A percentile compares a stretch with the other conserved stretches of the same genome.
These are phyloP conservation scores for Eremothecium coryli DNA, from an alignment of 1,139 yeast species.

Conservation along the genomic window DNA sequence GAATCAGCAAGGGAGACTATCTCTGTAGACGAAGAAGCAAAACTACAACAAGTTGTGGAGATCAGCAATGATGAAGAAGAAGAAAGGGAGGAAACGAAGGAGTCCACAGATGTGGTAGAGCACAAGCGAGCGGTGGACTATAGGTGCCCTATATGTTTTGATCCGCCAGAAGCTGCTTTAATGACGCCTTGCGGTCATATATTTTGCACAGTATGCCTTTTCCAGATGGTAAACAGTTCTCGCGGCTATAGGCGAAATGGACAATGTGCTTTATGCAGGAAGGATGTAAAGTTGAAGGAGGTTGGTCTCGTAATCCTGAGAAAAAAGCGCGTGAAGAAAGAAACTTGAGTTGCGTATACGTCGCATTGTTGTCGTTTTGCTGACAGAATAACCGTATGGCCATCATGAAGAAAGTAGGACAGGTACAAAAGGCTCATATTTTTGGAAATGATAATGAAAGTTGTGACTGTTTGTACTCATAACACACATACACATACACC, in stretches of 20 bases:
- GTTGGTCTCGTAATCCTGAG: slow-evolving; percentile 27
- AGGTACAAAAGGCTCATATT: too few relatives aligned
- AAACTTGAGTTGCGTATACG: background rate
- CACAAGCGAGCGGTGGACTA: slow-evolving; percentile 31
- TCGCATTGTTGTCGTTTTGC: background rate
- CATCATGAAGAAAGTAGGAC: too few relatives aligned
- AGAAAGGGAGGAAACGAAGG: slow-evolving; percentile 10
- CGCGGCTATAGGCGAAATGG: slow-evolving; percentile 32
- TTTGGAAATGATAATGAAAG: background rate
- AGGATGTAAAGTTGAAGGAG: slow-evolving; percentile 32
- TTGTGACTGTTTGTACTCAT: too few relatives aligned
- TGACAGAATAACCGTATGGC: too few relatives aligned
- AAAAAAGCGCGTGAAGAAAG: slow-evolving; percentile 22
- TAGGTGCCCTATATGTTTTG: slow-evolving; percentile 46
- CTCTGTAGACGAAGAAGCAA: slow-evolving; percentile 7
- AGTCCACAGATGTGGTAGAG: slow-evolving; percentile 8
- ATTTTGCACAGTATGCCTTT: slow-evolving; percentile 43
- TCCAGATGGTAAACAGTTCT: slow-evolving; percentile 41
- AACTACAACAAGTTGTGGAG: slow-evolving; percentile 26
- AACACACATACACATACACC: too few relatives aligned
- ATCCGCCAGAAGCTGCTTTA: slow-evolving; percentile 38
- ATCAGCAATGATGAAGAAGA: slow-evolving; percentile 20
- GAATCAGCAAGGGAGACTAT: too few relatives aligned
- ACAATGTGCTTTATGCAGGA: slow-evolving; percentile 43
- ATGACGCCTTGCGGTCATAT: slow-evolving; percentile 49